A percentile compares a stretch with the other conserved stretches of the same genome.
Evolutionary conservation across 2,329 filamentous ascomycete genomes (phyloP).

Genomic region (Apiospora sp.): DNA sequence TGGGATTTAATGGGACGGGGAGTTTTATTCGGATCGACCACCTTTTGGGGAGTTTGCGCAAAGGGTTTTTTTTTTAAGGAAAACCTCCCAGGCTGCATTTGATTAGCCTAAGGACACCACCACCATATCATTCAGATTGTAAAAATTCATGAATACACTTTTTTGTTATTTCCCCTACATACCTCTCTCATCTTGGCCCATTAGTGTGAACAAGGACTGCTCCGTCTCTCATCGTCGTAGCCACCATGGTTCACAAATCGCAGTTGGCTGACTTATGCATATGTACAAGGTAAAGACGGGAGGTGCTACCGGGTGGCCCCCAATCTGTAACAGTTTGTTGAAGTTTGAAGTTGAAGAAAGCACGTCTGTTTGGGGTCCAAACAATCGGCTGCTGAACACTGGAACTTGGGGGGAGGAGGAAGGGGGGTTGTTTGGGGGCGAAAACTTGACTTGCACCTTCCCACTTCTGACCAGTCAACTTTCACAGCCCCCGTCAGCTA

Average conservation of each 20-base stretch:
- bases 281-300: no score
- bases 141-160: background rate
- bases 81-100: background rate
- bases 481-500: conserved; percentile 13
- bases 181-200: background rate
- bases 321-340: background rate
- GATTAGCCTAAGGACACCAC: background rate
- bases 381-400: background rate
- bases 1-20: background rate
- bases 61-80: background rate
- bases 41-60: background rate
- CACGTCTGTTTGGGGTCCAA: background rate
- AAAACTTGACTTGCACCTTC: background rate
- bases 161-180: no score
- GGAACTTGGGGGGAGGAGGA: background rate
- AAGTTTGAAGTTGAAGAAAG: background rate
- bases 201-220: background rate
- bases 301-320: background rate
- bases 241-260: background rate
- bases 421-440: background rate
- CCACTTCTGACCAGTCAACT: background rate
- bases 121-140: background rate
- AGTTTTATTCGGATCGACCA: background rate
- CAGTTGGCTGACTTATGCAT: background rate
- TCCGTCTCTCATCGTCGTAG: background rate